Evolutionary conservation across 2,329 filamentous ascomycete genomes (phyloP), one percentile per base, ranked within the genome.

Genomic region (Botrytis aclada): DNA sequence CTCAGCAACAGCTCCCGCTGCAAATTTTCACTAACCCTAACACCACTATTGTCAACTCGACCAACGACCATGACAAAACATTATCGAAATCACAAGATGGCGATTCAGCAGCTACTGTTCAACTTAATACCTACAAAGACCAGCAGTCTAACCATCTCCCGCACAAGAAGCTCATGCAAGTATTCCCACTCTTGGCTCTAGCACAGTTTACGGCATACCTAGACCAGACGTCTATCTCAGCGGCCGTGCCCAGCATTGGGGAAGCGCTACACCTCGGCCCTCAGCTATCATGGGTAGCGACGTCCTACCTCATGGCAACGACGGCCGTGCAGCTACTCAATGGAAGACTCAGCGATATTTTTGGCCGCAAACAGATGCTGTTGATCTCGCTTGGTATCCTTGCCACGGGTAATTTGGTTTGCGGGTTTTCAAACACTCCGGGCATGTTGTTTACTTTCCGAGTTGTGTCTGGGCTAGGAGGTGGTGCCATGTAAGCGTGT

Each of bases 221-320:
- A 39, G 74, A 75, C 34, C 74, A 75, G 58, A 75, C 72, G 9
- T 47, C 70, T 12, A 69, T 75, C 29, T 66, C 72, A 37, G 69
- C 72, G 18, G 51, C 70, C 18, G 37, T 75, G 34, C 74, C 74
- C 29, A 63, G 65, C 25, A 75, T 75, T 22, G 74, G 56, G 0
- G 34, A 47, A 16, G 74, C 45, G 32, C 54, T 75, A n/a, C 9
- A 72, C 25, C 56, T 61, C 2, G 72, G 72, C 9, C 34, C 72
- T 18, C 71, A 70, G 4, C 70, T 72, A 4, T 70, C 69, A n/a
- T 72, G 69, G 69, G 70, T 74, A 3, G 74, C 43, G 8, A 70
- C 74, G 22, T 71, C 67, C 63, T 76, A 69, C 47, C 41, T 76
- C 7, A 45, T 70, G n/a, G 51, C 74, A 18, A 71, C 63, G 12